Base-by-base conservation (phyloP, 306 rosid species). In the Cercis canadensis region DNA sequence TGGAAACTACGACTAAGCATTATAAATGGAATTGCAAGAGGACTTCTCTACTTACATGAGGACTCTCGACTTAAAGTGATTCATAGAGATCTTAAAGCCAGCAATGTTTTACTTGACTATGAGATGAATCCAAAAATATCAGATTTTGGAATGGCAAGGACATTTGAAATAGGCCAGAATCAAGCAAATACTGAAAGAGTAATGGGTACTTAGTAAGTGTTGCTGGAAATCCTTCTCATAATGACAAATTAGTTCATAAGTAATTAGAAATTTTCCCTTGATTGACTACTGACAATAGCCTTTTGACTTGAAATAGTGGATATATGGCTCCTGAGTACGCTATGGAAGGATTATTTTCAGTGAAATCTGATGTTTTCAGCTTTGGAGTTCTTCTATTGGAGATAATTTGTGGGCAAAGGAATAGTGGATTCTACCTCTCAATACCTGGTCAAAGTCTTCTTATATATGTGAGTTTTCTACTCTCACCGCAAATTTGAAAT, bases 301-400 rank as follows among this genome's bases (percentile, higher is more conserved):
- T n/a, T n/a, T n/a, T n/a, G n/a, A 60, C 36, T 57, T 40, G 29
- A 0, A 50, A 37, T 49, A 84, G 86, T 34, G 92, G 88, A 47
- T 87, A 87, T 32, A 83, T 86, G 85, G 67, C 88, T 63, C 85
- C 85, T 14, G 80, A 80, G 21, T 84, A 84, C 55, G 83, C 88
- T 4, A 80, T 84, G 83, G 74, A 74, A 47, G 85, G 85, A 12
- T 46, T 79, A 34, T 77, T 73, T 24, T 84, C 79, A 1, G 51
- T 66, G 13, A 84, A 80, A 36, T 84, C 83, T 3, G 88, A 77
- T 62, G 81, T 80, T 58, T 84, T 80, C 5, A 74, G 81, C 21
- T 84, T 80, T 58, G 84, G 86, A 2, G 84, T 81, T 33, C 72
- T 84, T 65, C 24, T 84, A 4, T 7, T 84, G 14, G 86, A 84